Conservation (phyloP, 805 yeast species). For the Kazachstania africana region DNA sequence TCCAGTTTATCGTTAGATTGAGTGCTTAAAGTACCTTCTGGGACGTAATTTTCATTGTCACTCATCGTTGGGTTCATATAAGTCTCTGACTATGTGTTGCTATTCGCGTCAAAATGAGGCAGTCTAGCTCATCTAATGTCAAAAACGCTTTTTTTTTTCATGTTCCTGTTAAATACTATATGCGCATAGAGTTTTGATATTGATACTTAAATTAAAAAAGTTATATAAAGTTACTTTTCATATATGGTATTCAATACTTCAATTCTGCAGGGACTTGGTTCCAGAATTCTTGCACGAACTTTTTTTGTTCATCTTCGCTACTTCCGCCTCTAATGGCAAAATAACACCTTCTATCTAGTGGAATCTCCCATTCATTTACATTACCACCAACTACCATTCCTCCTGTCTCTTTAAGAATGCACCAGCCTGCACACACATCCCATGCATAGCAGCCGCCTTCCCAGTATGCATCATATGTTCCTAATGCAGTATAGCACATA, state of each 20-base stretch:
- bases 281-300: constrained; percentile 41
- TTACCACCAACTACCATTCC: constrained; percentile 46
- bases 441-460: constrained; percentile 61
- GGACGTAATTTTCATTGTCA: too few relatives aligned
- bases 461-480: constrained; percentile 52
- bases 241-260: constrained; percentile 26
- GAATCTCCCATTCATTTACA: constrained; percentile 36
- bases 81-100: too few relatives aligned
- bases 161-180: too few relatives aligned
- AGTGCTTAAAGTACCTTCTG: too few relatives aligned
- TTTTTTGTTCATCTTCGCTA: constrained; percentile 29
- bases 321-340: constrained; percentile 46
- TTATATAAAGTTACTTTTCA: too few relatives aligned
- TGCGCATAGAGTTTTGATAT: too few relatives aligned
- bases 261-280: constrained; percentile 35
- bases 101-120: too few relatives aligned
- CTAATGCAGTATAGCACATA: constrained; percentile 45
- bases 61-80: too few relatives aligned
- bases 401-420: constrained; percentile 47
- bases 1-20: too few relatives aligned
- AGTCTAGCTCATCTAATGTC: too few relatives aligned
- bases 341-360: constrained; percentile 41
- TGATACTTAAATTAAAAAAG: too few relatives aligned
- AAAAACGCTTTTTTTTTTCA: too few relatives aligned
- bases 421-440: constrained; percentile 65